Evolutionary conservation across 2,329 filamentous ascomycete genomes (phyloP).

Genomic region (Phaeosphaeriaceae sp.): DNA sequence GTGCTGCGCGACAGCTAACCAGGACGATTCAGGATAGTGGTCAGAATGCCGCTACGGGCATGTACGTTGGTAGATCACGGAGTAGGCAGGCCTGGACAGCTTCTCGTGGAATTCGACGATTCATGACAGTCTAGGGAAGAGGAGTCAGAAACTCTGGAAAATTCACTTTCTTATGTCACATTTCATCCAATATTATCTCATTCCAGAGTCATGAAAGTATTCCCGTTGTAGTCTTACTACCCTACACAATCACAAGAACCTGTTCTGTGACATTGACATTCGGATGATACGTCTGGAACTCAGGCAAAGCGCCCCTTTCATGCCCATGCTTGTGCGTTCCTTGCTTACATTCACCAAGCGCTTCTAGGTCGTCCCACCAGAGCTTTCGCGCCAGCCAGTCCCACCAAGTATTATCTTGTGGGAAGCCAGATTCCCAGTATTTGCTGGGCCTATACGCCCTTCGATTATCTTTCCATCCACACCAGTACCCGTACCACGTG

Average conservation of each 20-base stretch:
- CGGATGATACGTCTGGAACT: slow-evolving; percentile 13
- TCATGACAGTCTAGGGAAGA: too few species aligned
- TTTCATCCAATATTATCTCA: too few species aligned
- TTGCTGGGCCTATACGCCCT: slow-evolving; percentile 10
- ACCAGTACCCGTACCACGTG: slow-evolving; percentile 29
- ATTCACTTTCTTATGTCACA: too few species aligned
- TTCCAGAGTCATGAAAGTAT: too few species aligned
- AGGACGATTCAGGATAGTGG: too few species aligned
- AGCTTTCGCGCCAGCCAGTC: slow-evolving; percentile 5
- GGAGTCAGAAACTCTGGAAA: too few species aligned
- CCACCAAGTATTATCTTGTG: background rate
- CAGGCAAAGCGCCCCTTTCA: slow-evolving; percentile 7
- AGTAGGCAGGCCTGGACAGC: too few species aligned
- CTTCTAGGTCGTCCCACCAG: slow-evolving; percentile 14
- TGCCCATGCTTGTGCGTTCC: slow-evolving; percentile 16
- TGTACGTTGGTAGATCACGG: too few species aligned
- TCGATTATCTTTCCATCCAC: slow-evolving; percentile 12
- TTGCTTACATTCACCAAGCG: slow-evolving; percentile 5
- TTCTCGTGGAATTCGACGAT: too few species aligned
- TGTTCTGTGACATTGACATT: slow-evolving; percentile 13
- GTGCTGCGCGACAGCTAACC: too few species aligned
- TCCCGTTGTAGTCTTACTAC: too few species aligned
- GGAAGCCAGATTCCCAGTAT: slow-evolving; percentile 2
- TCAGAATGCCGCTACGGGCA: too few species aligned
- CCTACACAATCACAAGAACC: slow-evolving; percentile 14